Evolutionary conservation across 2,329 filamentous ascomycete genomes (phyloP), one percentile per base, ranked within the genome.

Genomic region (Xylaria sp.): DNA sequence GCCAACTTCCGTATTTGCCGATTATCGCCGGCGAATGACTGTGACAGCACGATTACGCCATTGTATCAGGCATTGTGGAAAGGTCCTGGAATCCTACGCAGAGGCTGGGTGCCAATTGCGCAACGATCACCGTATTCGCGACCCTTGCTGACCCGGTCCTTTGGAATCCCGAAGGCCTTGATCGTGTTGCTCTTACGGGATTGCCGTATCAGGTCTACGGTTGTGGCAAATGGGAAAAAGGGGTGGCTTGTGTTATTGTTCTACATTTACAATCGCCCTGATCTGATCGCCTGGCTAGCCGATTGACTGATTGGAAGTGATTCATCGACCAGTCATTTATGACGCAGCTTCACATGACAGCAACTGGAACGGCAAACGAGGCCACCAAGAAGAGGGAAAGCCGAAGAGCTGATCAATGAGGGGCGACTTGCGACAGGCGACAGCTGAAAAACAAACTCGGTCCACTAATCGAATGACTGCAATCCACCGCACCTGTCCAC

Each of bases 371-470:
- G n/a, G n/a, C 55, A 51, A 66, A 61, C 64, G 45, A 30, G 34
- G 55, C 30, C 56, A 66, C n/a, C 50, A 27, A 42, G 12, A 21
- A 32, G n/a, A 5, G 5, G 4, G 17, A 24, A 27, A n/a, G 51
- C 27, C 14, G 7, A 45, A 30, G 57, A 68, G 51, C 65, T 68
- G 62, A 69, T 55, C 14, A 64, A 48, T 45, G 34, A 62, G 65
- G 60, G 65, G 57, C 65, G 57, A 70, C 34, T 45, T 6, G 45
- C 59, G 60, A 62, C 55, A 66, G 67, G 60, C 64, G 47, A 62
- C 39, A 69, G 67, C 68, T 69, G 68, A 67, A 63, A 51, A 42
- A 24, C 53, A n/a, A 65, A 54, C 3, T 17, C 58, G 21, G 62
- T 55, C 63, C 63, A 63, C 67, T 59, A 21, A 47, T 47, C 21